Percentiles rank a stretch among this genome's conserved stretches.
These are phyloP conservation scores for Stephania japonica DNA, from an alignment of 164 flowering plant species.

Conservation along the genomic window DNA sequence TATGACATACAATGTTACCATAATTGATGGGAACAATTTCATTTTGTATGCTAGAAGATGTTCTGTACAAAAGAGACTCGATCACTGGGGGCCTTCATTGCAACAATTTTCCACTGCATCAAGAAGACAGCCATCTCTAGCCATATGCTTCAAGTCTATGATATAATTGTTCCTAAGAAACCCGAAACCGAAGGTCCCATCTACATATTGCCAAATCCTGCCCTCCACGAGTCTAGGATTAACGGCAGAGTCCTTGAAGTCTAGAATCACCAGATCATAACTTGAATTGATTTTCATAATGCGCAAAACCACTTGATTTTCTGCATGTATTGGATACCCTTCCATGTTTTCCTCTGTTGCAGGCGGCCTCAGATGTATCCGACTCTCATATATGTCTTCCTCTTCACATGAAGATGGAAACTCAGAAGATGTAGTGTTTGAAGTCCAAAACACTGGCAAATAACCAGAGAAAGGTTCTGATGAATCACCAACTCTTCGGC, in stretches of 20 bases:
- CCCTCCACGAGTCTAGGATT: constrained; percentile 53
- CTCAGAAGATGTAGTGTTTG: constrained; percentile 45
- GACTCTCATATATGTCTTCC: constrained; percentile 44
- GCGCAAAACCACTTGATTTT: constrained; percentile 43
- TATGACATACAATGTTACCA: neutral
- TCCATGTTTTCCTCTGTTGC: constrained; percentile 13
- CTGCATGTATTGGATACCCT: constrained; percentile 12
- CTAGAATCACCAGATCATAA: constrained; percentile 55
- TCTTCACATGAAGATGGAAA: constrained; percentile 68
- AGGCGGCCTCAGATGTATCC: constrained; percentile 51
- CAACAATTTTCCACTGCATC: constrained; percentile 31
- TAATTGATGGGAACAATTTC: no score
- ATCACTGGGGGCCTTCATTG: constrained; percentile 15
- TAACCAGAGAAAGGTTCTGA: constrained; percentile 35
- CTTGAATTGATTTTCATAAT: constrained; percentile 64
- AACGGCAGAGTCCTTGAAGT: constrained; percentile 30
- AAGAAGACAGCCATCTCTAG: constrained; percentile 42
- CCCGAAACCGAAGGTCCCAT: constrained; percentile 90
- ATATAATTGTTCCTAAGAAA: constrained; percentile 60
- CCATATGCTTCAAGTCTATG: constrained; percentile 64
- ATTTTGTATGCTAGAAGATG: constrained; percentile 3
- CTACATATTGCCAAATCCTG: constrained; percentile 75
- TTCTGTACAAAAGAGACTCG: constrained; percentile 13
- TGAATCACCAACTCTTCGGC: constrained; percentile 64
- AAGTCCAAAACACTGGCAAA: constrained; percentile 80